A percentile compares a stretch with the other conserved stretches of the same genome.
These are phyloP conservation scores for Neurospora cerealis DNA, from an alignment of 495 filamentous ascomycete species.

Conservation along the genomic window DNA sequence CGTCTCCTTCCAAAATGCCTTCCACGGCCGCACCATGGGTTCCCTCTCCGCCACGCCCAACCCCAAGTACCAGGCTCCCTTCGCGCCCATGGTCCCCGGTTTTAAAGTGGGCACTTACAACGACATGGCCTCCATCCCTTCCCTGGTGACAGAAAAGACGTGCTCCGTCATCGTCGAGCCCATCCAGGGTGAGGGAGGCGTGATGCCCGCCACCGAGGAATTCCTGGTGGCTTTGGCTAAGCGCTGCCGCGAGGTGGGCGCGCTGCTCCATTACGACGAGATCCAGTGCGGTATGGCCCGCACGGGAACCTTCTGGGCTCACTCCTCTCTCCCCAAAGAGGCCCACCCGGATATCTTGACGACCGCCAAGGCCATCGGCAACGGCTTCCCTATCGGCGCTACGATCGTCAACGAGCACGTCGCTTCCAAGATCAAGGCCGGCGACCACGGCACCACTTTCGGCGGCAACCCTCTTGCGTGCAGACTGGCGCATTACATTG, in stretches of 20 bases:
- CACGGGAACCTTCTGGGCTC: conserved; percentile 86
- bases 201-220: conserved; percentile 69
- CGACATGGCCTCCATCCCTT: conserved; percentile 60
- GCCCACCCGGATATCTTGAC: conserved; percentile 93
- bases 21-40: conserved; percentile 97
- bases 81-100: conserved; percentile 89
- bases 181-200: conserved; percentile 94
- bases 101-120: conserved; percentile 84
- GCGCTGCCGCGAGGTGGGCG: conserved; percentile 78
- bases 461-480: conserved; percentile 89
- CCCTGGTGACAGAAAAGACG: conserved; percentile 61
- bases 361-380: conserved; percentile 89
- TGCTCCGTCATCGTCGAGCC: conserved; percentile 96
- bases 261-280: conserved; percentile 88
- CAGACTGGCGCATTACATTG: conserved; percentile 72
- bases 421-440: conserved; percentile 72
- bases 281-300: conserved; percentile 89
- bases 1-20: conserved; percentile 79
- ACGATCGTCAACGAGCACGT: conserved; percentile 74
- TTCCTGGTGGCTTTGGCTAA: conserved; percentile 70
- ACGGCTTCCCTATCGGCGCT: conserved; percentile 90
- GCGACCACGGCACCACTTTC: conserved; percentile 95
- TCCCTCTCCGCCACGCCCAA: conserved; percentile 90
- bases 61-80: conserved; percentile 93
- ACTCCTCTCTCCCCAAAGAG: conserved; percentile 56